Base-by-base conservation (phyloP, 164 flowering plant genomes). In the Berberis thunbergii region DNA sequence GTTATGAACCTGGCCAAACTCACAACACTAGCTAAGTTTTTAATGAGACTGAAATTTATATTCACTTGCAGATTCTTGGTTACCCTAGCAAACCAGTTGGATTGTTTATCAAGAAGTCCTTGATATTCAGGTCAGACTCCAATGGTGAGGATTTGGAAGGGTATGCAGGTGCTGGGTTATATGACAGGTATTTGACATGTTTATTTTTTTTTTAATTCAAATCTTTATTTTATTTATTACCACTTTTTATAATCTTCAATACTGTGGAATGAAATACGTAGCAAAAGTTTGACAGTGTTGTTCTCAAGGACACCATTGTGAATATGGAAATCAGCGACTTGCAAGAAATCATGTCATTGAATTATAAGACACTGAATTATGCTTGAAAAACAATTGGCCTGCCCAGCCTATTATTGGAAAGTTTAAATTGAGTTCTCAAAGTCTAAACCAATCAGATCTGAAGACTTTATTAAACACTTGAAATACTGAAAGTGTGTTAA, bases 71-170 rank as follows among this genome's bases (percentile, higher is more conserved):
- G 78, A 62, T 75, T 50, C 46, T 63, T 66, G 75, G 78, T 63
- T 75, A 72, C 53, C 78, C 78, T 26, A 75, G 78, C 70, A 75
- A 72, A 39, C 65, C 63, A 45, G 60, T 72, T 50, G 75, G 75
- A 38, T 55, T 71, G 40, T 75, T 65, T 43, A 71, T 75, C 41
- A 69, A 60, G 63, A 68, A 62, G 49, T 72, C 78, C 52, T 63
- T 75, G 38, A 72, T 75, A 66, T 71, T 75, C 53, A 71, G 78
- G 63, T 71, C 78, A 68, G 78, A 75, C 64, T 75, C 78, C 45
- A 75, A 75, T 60, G 78, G 72, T 9, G 78, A 75, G 54, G 78
- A 75, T 61, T 69, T 72, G 68, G 70, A 75, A 68, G 72, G 75
- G 13, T 71, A 71, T 60, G 72, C 78, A 7, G 78, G 78, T 46